Evolutionary conservation across 108 stramenopile genomes (phyloP), one percentile per base, ranked within the genome.

Genomic region (Epithemia pelagica): DNA sequence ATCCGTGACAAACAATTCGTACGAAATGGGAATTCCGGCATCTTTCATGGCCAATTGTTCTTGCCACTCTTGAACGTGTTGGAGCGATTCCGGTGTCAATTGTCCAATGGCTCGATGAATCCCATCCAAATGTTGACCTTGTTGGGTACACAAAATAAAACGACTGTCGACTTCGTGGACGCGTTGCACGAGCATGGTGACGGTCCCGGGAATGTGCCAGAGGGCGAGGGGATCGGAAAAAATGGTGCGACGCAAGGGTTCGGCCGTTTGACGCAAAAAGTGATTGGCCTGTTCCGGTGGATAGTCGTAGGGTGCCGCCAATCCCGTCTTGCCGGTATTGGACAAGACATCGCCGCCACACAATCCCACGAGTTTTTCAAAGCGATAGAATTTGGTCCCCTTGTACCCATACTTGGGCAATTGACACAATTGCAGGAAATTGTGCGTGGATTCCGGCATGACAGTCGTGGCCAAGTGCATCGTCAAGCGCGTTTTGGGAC

Each of bases 111-210:
- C 84, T 1, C 92, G 82, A 68, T 81, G 79, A 55, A 87, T 80
- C 58, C 92, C 92, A 74, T 94, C 91, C 72, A 96, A 59, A 69
- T 96, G 95, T 26, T 81, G 84, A 18, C 82, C 79, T 24, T 76
- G 70, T 18, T 70, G 67, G 46, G 80, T 84, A n/a, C 74, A 74
- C 25, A 94, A 69, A 33, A 92, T 65, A 66, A 94, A 94, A 61
- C 88, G 67, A 20, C 84, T 86, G 64, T 88, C 92, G 58, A 94
- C 89, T 66, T 76, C 78, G 29, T 89, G 73, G 15, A 92, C 86
- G 7, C 82, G 78, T 21, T 83, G 83, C 63, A 75, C 69, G 64
- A 89, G 59, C 91, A 92, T 92, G 32, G 85, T 77, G 0, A 92
- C 66, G 10, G 82, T 74, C 10, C 90, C 90, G 10, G 83, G 78